Evolutionary conservation across 805 yeast genomes (phyloP).

Genomic region (Teunomyces barrocoloradensis): DNA sequence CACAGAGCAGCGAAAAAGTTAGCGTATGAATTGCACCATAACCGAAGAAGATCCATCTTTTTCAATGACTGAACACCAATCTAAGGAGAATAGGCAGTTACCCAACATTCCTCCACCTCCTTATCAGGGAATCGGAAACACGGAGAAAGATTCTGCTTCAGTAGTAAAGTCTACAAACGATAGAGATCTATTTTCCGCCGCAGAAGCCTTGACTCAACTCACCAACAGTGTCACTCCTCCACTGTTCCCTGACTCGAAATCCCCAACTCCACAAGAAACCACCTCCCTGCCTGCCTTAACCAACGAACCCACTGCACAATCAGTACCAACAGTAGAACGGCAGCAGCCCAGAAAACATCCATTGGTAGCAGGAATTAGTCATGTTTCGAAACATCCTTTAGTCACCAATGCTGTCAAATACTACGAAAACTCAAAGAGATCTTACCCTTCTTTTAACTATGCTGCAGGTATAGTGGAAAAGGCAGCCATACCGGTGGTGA

Average conservation of each 20-base stretch:
- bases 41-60: neutral
- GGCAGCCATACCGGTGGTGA: constrained; percentile 54
- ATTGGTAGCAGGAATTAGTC: constrained; percentile 34
- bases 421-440: constrained; percentile 45
- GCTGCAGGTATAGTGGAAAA: constrained; percentile 61
- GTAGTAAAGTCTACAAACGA: constrained; percentile 13
- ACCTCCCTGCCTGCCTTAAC: neutral
- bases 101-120: constrained; percentile 2
- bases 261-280: constrained; percentile 4
- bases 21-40: neutral
- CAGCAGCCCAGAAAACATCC: constrained; percentile 29
- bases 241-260: constrained; percentile 8
- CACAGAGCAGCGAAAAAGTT: neutral
- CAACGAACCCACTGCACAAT: constrained; percentile 9
- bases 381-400: constrained; percentile 39
- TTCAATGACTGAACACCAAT: neutral
- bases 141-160: neutral
- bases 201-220: constrained; percentile 41
- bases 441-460: constrained; percentile 50
- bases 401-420: constrained; percentile 50
- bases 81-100: neutral
- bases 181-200: constrained; percentile 35
- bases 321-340: constrained; percentile 7
- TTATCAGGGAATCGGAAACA: neutral
- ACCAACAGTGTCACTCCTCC: constrained; percentile 23